Conservation (phyloP, 306 rosid genomes). For the Macrotyloma uniflorum region DNA sequence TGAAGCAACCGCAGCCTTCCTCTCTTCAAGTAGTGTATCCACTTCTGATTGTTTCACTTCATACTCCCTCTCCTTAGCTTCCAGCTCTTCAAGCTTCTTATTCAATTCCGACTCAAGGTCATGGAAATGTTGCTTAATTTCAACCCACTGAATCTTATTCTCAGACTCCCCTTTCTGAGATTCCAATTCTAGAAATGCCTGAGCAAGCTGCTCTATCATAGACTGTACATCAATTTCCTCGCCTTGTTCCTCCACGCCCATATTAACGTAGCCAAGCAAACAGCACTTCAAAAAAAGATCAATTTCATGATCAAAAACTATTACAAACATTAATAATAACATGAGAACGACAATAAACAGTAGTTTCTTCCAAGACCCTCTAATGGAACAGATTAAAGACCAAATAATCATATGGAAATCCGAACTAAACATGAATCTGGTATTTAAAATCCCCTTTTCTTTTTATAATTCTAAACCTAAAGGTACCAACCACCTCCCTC, state of each 20-base stretch:
- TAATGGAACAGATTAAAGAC: not conserved
- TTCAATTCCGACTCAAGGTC: slow-evolving; percentile 54
- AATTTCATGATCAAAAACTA: slow-evolving; percentile 12
- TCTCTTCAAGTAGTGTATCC: slow-evolving; percentile 47
- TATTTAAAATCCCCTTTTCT: slow-evolving; percentile 3
- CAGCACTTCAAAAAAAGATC: slow-evolving; percentile 39
- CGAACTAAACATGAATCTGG: not conserved
- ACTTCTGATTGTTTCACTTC: slow-evolving; percentile 54
- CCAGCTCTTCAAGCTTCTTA: slow-evolving; percentile 61
- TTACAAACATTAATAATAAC: slow-evolving; percentile 6
- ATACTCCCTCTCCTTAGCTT: slow-evolving; percentile 65
- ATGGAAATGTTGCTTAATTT: slow-evolving; percentile 67
- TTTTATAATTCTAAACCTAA: not conserved
- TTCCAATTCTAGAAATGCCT: slow-evolving; percentile 58
- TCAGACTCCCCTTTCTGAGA: slow-evolving; percentile 52
- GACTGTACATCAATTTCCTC: slow-evolving; percentile 35
- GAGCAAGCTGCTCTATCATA: slow-evolving; percentile 63
- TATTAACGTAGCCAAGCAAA: slow-evolving; percentile 41
- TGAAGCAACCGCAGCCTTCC: slow-evolving; percentile 61
- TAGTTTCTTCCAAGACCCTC: slow-evolving; percentile 16
- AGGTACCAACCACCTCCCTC: slow-evolving; percentile 4
- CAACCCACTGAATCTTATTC: slow-evolving; percentile 67
- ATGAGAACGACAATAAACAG: slow-evolving; percentile 14
- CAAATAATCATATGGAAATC: not conserved
- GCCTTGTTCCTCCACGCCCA: slow-evolving; percentile 57